Percentiles rank a stretch among this genome's conserved stretches.
Conservation (phyloP, 805 yeast species). For the Wickerhamiella brachini region DNA sequence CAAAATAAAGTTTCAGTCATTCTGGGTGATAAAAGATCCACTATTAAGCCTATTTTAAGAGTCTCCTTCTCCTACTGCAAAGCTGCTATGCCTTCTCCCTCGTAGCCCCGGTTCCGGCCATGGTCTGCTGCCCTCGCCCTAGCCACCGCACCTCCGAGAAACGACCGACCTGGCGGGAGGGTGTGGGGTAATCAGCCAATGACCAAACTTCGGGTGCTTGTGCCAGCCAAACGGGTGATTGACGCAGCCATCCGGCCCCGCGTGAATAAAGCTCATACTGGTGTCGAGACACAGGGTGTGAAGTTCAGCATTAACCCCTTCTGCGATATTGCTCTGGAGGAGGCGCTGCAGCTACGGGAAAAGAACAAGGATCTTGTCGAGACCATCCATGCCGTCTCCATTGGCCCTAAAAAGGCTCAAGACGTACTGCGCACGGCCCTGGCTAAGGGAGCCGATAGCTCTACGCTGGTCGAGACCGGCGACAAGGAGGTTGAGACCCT, state of each 20-base stretch:
- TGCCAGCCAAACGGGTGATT: constrained; percentile 89
- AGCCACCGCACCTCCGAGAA: background rate
- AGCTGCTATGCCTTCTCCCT: too few species aligned
- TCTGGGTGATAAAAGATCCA: too few species aligned
- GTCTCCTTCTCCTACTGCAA: too few species aligned
- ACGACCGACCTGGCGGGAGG: background rate
- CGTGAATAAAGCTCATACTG: constrained; percentile 71
- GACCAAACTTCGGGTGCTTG: constrained; percentile 42
- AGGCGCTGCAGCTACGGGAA: constrained; percentile 69
- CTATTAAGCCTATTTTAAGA: too few species aligned
- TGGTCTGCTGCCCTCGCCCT: background rate
- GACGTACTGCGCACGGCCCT: constrained; percentile 79
- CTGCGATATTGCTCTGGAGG: constrained; percentile 96
- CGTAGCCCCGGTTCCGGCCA: too few species aligned
- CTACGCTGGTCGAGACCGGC: constrained; percentile 60
- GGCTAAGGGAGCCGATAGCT: constrained; percentile 87
- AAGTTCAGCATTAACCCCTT: constrained; percentile 92
- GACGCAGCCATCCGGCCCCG: constrained; percentile 91
- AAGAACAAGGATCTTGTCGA: constrained; percentile 54
- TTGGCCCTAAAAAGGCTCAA: constrained; percentile 77
- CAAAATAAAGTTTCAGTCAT: too few species aligned
- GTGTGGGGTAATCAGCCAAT: background rate
- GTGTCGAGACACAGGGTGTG: constrained; percentile 77
- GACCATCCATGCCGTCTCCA: constrained; percentile 76
- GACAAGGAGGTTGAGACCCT: constrained; percentile 67